Base-by-base conservation (phyloP, 108 stramenopile species). In the Bacterosira constricta region DNA sequence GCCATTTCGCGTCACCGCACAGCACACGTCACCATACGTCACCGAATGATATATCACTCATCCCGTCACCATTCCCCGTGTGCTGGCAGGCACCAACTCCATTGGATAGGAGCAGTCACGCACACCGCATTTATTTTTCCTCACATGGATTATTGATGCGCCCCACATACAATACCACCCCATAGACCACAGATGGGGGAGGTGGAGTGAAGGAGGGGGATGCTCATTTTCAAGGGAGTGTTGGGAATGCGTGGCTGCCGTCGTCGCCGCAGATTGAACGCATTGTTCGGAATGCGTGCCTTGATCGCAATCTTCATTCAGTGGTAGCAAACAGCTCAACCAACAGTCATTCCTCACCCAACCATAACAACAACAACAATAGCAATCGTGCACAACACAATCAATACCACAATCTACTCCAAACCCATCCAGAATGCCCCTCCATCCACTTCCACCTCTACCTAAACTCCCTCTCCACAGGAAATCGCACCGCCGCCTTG, bases 361-460 rank as follows among this genome's bases (percentile, higher is more conserved):
- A 45, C 39, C 60, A 20, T 41, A 44, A 45, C 59, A 45, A 18
- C 39, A 59, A 66, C 49, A 2, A 53, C 65, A 50, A 36, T n/a
- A 25, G n/a, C 11, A 59, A 27, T 20, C 42, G 15, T 30, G 17
- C 32, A 26, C 46, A 36, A 17, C 20, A 42, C 36, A 39, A 18
- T 37, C 26, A 35, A 34, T n/a, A 17, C 41, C 8, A 60, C 41
- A 45, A 78, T 35, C 65, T 79, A 6, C 65, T 66, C 7, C 35
- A 71, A 60, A 79, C 77, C 5, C 77, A 89, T 47, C 94, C 96
- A 9, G 96, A 95, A 59, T 71, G 90, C 15, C 89, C 96, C 21
- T 82, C 88, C 27, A 80, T 87, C 27, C 90, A 93, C 75, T 97
- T 95, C 64, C 71, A 94, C 38, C 61, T 87, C 17, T 95, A 85